phyloP scores from a whole-genome alignment of 2,329 filamentous ascomycete genomes.

The Graphilbum sp. region DNA sequence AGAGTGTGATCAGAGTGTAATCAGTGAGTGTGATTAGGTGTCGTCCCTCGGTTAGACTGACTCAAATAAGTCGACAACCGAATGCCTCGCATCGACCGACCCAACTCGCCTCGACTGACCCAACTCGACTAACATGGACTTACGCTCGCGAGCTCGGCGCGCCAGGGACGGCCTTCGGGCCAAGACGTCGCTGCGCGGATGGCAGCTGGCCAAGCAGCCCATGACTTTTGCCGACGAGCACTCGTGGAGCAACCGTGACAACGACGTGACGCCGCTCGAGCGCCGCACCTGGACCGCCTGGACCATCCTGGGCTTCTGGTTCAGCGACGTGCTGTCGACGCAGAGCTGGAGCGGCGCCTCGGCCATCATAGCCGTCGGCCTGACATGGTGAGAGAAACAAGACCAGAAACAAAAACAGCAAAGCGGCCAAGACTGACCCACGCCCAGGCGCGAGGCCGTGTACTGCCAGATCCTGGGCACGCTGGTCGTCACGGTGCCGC shows the following conservation, averaged over 20 bases:
- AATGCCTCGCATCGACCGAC: too few species aligned
- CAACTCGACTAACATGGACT: too few species aligned
- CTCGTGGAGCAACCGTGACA: conserved; percentile 9
- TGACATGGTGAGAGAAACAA: conserved; percentile 12
- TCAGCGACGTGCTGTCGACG: conserved; percentile 11
- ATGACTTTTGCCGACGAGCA: conserved; percentile 8
- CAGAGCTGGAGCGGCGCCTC: conserved; percentile 11
- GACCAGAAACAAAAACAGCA: too few species aligned
- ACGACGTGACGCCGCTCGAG: conserved; percentile 8
- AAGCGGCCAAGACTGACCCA: too few species aligned
- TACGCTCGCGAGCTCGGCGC: too few species aligned
- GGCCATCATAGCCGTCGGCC: conserved; percentile 11
- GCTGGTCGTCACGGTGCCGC: conserved; percentile 36
- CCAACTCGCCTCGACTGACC: too few species aligned
- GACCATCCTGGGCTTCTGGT: conserved; percentile 13
- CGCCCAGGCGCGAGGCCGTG: conserved; percentile 27
- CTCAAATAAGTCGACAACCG: too few species aligned
- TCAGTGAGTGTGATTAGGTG: too few species aligned
- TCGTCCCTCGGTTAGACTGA: too few species aligned
- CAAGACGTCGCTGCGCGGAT: too few species aligned
- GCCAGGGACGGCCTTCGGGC: too few species aligned
- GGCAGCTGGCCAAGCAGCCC: conserved; percentile 12
- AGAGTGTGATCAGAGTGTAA: too few species aligned
- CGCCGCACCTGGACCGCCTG: conserved; percentile 11
- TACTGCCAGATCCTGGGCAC: conserved; percentile 25